Conservation (phyloP, 2,329 filamentous ascomycete genomes). For the Arachnomyces sp. region DNA sequence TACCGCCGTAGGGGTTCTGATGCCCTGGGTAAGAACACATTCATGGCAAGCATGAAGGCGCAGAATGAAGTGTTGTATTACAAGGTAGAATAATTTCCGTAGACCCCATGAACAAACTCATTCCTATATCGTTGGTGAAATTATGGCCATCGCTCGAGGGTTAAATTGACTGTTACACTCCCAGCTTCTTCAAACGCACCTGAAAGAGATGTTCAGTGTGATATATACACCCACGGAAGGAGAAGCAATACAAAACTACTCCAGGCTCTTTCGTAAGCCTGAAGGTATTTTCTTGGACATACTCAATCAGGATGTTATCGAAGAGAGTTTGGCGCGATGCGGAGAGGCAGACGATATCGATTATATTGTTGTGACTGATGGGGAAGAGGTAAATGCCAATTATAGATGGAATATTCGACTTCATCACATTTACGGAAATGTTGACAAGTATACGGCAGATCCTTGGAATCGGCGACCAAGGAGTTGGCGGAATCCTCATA, state of each 20-base stretch:
- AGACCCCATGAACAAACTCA: background rate
- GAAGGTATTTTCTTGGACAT: conserved; percentile 79
- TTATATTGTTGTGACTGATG: conserved; percentile 79
- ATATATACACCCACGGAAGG: conserved; percentile 89
- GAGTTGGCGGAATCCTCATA: conserved; percentile 76
- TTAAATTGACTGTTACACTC: background rate
- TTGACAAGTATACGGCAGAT: conserved; percentile 50
- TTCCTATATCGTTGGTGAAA: too few relatives aligned
- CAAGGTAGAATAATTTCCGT: conserved; percentile 41
- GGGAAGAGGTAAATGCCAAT: conserved; percentile 36
- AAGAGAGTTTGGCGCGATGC: conserved; percentile 61
- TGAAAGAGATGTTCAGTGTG: conserved; percentile 83
- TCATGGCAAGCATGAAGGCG: conserved; percentile 75
- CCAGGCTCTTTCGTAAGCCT: conserved; percentile 65
- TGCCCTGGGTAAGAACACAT: conserved; percentile 76
- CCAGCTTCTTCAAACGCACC: conserved; percentile 65
- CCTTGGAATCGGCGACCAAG: conserved; percentile 82
- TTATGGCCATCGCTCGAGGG: background rate
- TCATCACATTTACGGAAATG: background rate
- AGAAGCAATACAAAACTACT: conserved; percentile 80
- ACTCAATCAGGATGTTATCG: conserved; percentile 57
- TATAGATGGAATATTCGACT: too few relatives aligned
- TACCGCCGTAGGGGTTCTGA: conserved; percentile 53
- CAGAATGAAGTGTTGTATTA: conserved; percentile 82
- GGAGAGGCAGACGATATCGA: conserved; percentile 68